Evolutionary conservation across 257 asterid species (phyloP).

Genomic region (Solanum okadae): DNA sequence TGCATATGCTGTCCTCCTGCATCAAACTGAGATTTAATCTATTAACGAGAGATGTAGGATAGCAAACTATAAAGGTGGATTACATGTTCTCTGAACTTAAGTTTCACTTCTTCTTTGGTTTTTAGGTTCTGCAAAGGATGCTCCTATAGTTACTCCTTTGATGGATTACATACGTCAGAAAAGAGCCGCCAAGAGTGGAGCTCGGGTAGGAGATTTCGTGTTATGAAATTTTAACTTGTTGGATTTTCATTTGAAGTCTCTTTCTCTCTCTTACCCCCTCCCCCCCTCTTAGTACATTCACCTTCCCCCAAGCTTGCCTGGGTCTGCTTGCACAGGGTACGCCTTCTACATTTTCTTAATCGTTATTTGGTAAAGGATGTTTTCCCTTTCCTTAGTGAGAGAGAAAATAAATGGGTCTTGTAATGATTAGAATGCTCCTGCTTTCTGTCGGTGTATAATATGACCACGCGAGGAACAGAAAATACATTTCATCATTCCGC

Average conservation of each 20-base stretch:
- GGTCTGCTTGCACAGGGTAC: background rate
- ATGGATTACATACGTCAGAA: conserved; percentile 92
- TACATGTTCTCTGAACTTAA: conserved; percentile 4
- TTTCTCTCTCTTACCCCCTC: background rate
- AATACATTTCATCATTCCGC: background rate
- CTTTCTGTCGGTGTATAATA: background rate
- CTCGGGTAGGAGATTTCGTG: conserved; percentile 53
- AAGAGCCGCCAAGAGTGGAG: conserved; percentile 90
- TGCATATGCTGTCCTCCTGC: background rate
- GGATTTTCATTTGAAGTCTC: background rate
- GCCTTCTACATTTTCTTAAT: background rate
- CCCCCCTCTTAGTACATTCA: background rate
- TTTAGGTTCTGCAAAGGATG: conserved; percentile 76
- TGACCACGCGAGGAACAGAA: background rate
- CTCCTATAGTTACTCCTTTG: conserved; percentile 77
- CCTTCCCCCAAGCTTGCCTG: background rate
- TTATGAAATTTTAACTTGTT: background rate
- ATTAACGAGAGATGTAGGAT: background rate
- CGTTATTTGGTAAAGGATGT: background rate
- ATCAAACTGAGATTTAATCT: background rate
- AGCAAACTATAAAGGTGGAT: background rate
- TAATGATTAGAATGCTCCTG: background rate
- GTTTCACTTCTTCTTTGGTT: conserved; percentile 9
- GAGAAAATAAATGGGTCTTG: background rate
- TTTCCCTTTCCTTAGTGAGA: background rate